A percentile compares a stretch with the other conserved stretches of the same genome.
Evolutionary conservation across 2,329 filamentous ascomycete species (phyloP).

Genomic region (Boeremia exigua): DNA sequence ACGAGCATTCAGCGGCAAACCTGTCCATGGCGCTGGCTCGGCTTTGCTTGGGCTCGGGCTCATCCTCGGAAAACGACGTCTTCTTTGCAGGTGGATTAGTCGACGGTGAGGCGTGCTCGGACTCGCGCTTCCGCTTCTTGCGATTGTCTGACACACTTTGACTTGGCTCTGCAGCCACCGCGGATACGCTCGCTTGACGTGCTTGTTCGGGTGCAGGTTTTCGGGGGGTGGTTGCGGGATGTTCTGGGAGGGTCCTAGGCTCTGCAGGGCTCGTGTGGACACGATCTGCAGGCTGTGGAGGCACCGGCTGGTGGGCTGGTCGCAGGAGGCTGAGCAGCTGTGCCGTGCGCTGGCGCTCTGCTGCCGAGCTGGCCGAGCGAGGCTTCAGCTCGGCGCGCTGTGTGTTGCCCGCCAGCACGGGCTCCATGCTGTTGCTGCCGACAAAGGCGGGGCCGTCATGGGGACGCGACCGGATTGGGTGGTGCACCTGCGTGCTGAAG

Average conservation of each 20-base stretch:
- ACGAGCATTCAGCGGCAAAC: conserved; percentile 22
- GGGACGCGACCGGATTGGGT: conserved; percentile 4
- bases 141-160: not conserved
- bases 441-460: conserved; percentile 16
- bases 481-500: conserved; percentile 31
- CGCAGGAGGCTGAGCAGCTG: not conserved
- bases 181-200: not conserved
- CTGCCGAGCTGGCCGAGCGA: not conserved
- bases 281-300: not conserved
- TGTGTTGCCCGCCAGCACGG: conserved; percentile 30
- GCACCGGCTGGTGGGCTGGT: not conserved
- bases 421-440: conserved; percentile 25
- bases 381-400: conserved; percentile 19
- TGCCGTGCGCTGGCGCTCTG: not conserved
- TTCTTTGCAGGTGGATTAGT: not conserved
- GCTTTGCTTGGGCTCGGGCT: not conserved
- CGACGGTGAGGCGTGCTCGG: not conserved
- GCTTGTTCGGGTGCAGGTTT: not conserved
- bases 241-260: not conserved
- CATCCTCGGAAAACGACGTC: not conserved
- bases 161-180: not conserved
- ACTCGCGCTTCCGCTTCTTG: conserved; percentile 10
- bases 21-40: conserved; percentile 2
- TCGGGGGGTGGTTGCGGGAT: not conserved
- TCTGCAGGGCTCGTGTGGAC: not conserved